A percentile compares a stretch with the other conserved stretches of the same genome.
Evolutionary conservation across 1,284 basidiomycete genomes (phyloP).

Genomic region (Heterobasidion parviporum): DNA sequence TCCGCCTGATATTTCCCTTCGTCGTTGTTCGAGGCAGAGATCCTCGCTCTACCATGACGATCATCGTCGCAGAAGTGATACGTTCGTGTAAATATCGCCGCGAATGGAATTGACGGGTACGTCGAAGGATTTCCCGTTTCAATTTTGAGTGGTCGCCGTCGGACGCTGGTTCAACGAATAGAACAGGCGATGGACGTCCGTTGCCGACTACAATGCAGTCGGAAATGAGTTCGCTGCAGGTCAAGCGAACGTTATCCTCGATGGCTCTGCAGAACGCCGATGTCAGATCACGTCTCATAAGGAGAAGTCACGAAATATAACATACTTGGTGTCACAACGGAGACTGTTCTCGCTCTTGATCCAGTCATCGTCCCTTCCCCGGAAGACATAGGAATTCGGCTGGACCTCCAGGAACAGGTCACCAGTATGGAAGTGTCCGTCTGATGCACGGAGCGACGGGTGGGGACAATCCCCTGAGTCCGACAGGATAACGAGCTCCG

Average conservation of each 20-base stretch:
- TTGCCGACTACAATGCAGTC: conserved; percentile 61
- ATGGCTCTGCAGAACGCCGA: conserved; percentile 38
- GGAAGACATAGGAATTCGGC: conserved; percentile 48
- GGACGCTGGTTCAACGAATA: conserved; percentile 52
- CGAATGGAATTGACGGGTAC: conserved; percentile 53
- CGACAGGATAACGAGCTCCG: conserved; percentile 57
- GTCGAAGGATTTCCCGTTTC: conserved; percentile 56
- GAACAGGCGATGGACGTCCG: conserved; percentile 55
- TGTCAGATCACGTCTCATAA: conserved; percentile 4
- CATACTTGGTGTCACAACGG: conserved; percentile 64
- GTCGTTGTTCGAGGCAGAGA: conserved; percentile 57
- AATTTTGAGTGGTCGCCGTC: conserved; percentile 42
- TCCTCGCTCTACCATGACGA: conserved; percentile 46
- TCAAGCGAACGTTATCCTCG: conserved; percentile 55
- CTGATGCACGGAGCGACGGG: conserved; percentile 41
- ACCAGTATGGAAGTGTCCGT: conserved; percentile 68
- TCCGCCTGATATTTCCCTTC: conserved; percentile 62
- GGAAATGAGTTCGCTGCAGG: conserved; percentile 45
- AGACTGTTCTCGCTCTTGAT: conserved; percentile 70
- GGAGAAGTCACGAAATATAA: background rate
- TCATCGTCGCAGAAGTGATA: conserved; percentile 43
- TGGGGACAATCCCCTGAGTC: conserved; percentile 63
- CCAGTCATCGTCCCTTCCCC: conserved; percentile 71
- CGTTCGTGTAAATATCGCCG: conserved; percentile 63
- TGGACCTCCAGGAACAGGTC: conserved; percentile 58